Conservation (phyloP, 345 rosid genomes). For the Gossypium arboreum region DNA sequence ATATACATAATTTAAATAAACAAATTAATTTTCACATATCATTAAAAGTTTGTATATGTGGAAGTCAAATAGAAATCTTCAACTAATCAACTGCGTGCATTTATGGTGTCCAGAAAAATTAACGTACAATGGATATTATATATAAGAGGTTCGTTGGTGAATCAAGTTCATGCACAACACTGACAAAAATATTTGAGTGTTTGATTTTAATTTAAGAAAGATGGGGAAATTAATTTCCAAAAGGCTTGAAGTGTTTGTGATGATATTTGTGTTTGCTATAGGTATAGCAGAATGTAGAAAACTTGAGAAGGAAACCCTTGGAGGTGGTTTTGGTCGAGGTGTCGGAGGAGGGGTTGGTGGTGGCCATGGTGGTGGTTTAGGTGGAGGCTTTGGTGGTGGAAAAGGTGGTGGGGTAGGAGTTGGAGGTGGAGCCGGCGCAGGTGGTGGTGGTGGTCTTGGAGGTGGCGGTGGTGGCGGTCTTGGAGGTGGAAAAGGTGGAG, state of each 20-base stretch:
- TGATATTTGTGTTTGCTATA: conserved; percentile 29
- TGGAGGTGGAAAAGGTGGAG: conserved; percentile 20
- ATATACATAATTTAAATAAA: no score
- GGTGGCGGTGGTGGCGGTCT: conserved; percentile 21
- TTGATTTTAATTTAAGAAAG: not conserved
- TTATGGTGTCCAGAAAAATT: not conserved
- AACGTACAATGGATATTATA: not conserved
- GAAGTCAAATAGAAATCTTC: not conserved
- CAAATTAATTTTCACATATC: no score
- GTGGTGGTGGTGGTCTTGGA: conserved; percentile 4
- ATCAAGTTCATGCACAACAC: not conserved
- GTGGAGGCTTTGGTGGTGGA: conserved; percentile 15
- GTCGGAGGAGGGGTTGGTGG: conserved; percentile 13
- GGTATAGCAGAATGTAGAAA: conserved; percentile 37
- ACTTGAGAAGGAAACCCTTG: conserved; percentile 19
- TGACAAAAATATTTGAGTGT: not conserved
- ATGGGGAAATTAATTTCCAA: conserved; percentile 16
- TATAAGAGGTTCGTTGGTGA: not conserved
- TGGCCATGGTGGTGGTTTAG: not conserved
- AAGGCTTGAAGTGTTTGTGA: conserved; percentile 16
- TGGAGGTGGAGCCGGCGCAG: conserved; percentile 7
- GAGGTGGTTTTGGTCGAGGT: conserved; percentile 8
- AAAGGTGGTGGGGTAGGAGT: conserved; percentile 4
- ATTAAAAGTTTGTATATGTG: not conserved
- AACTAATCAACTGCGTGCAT: conserved; percentile 16